phyloP scores from a whole-genome alignment of 1,139 yeast species.

The Eremothecium cymbalariae region DNA sequence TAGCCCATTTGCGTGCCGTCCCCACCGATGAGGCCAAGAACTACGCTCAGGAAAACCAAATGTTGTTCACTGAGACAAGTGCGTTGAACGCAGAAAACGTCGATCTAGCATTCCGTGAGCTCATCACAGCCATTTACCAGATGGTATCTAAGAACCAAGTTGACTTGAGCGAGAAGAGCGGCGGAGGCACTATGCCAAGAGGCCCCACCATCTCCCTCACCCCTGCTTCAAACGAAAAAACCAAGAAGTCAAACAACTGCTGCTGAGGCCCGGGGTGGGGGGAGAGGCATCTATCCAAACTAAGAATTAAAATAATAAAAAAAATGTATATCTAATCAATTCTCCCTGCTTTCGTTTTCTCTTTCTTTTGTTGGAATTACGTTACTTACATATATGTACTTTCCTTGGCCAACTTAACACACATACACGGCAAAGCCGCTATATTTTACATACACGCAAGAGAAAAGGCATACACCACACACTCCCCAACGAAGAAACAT shows the following conservation, averaged over 20 bases:
- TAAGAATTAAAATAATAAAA: too few species aligned
- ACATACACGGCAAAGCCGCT: too few species aligned
- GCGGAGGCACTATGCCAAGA: slow-evolving; percentile 32
- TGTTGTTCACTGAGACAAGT: slow-evolving; percentile 93
- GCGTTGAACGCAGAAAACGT: slow-evolving; percentile 94
- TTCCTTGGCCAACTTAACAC: neutral
- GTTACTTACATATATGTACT: neutral
- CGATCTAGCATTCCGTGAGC: slow-evolving; percentile 86
- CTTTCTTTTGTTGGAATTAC: neutral
- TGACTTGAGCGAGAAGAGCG: slow-evolving; percentile 49
- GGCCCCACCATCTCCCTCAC: slow-evolving; percentile 93
- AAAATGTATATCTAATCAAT: neutral
- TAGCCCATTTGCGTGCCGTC: slow-evolving; percentile 91
- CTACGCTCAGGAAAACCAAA: slow-evolving; percentile 88
- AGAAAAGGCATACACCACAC: too few species aligned
- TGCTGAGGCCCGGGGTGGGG: too few species aligned
- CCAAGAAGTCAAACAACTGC: slow-evolving; percentile 54
- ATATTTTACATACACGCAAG: slow-evolving; percentile 7
- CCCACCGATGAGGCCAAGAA: slow-evolving; percentile 97
- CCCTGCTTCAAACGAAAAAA: slow-evolving; percentile 81
- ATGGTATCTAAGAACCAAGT: slow-evolving; percentile 83
- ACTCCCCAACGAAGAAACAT: too few species aligned
- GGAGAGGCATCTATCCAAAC: too few species aligned
- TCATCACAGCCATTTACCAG: slow-evolving; percentile 85
- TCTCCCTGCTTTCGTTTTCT: neutral